Evolutionary conservation across 441 rosid genomes (phyloP), one percentile per base, ranked within the genome.

Genomic region (Brassica hybrid): DNA sequence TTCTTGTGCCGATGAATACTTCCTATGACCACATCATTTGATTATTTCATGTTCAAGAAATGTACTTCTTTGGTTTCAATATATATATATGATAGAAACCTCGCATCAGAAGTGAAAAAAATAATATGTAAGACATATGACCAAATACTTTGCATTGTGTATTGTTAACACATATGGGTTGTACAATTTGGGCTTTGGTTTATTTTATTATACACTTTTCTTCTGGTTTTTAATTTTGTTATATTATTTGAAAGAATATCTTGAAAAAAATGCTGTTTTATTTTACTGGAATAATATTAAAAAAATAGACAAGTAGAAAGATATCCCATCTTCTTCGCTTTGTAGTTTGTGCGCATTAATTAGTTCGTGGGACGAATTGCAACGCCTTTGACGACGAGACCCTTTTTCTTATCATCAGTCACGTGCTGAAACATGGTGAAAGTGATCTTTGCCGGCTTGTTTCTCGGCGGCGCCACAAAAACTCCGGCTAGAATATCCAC

Each of bases 401-500:
- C 76, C 1, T 0, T 17, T 9, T 73, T 73, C 63, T 7, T 12
- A 1, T 17, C 30, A 2, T n/a, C n/a, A 0, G 14, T n/a, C 19
- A 11, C 21, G 21, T 32, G 5, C 69, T 73, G 62, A 9, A 4
- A 64, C 76, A 73, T 73, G 43, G 76, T 50, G 52, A 50, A 50
- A 12, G 5, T 63, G 11, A 73, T 73, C 34, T 52, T 32, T 48
- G 21, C 63, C 0, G 62, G 61, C 6, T 12, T 7, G 23, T 64
- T 12, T 7, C 17, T 72, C 0, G 76, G 76, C 10, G 76, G 69
- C 2, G 2, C 61, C 50, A 62, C n/a, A 12, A 72, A 72, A 27
- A 12, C 61, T 48, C 76, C 69, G 2, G 76, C 76, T 5, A 48
- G 11, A 12, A 72, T 72, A 62, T 72, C 69, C 11, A 72, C 76